These are phyloP conservation scores for Scortechinia acanthostroma DNA, from an alignment of 2,329 filamentous ascomycete genomes.

Conservation along the genomic window DNA sequence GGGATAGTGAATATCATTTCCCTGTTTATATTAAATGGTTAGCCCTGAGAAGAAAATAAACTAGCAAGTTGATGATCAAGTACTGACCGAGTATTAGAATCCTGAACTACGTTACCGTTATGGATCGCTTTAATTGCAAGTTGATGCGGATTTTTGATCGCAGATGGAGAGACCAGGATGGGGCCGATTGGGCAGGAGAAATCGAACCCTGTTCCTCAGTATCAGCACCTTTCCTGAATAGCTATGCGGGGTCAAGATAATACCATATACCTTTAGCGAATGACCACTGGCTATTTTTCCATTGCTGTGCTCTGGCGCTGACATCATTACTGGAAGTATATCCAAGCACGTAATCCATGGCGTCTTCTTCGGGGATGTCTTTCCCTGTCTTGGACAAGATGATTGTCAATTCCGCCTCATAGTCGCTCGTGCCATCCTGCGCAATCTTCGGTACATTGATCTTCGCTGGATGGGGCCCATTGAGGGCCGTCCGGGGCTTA, in stretches of 20 bases:
- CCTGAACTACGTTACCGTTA: constrained; percentile 25
- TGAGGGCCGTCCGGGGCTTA: constrained; percentile 25
- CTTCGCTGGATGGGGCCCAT: constrained; percentile 16
- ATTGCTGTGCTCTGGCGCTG: constrained; percentile 23
- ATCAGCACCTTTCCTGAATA: background rate
- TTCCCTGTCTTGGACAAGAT: constrained; percentile 22
- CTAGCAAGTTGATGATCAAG: too few relatives aligned
- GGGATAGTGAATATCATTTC: constrained; percentile 28
- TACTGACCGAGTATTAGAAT: constrained; percentile 17
- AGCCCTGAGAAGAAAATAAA: too few relatives aligned
- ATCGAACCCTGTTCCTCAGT: constrained; percentile 17
- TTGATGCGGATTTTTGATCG: constrained; percentile 18
- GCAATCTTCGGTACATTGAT: constrained; percentile 19
- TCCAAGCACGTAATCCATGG: constrained; percentile 26
- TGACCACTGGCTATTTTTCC: constrained; percentile 26
- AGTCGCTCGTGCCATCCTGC: constrained; percentile 25
- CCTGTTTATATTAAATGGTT: constrained; percentile 5
- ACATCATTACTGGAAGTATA: constrained; percentile 30
- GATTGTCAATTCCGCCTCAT: constrained; percentile 28
- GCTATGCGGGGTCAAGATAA: background rate
- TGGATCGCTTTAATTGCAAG: constrained; percentile 19
- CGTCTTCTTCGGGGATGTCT: constrained; percentile 24
- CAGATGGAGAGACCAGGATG: constrained; percentile 16
- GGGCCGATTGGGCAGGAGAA: constrained; percentile 25
- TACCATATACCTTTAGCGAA: constrained; percentile 22